Evolutionary conservation across 2,329 filamentous ascomycete species (phyloP).

Genomic region (Colletotrichum tropicicola): DNA sequence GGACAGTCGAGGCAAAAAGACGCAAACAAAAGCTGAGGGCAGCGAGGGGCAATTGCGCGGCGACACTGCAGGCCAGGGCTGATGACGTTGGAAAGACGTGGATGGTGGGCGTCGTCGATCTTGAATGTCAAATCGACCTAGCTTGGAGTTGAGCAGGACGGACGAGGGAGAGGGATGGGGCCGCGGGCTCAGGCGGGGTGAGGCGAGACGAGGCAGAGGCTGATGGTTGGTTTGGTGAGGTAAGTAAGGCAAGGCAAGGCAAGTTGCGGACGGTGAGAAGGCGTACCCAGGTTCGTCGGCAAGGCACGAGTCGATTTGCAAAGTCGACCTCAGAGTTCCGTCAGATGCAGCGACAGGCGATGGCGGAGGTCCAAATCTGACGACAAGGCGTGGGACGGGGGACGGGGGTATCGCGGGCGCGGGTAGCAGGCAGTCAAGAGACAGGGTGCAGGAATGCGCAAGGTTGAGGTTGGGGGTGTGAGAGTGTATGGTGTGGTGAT

Average conservation of each 20-base stretch:
- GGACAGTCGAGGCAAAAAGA: slow-evolving; percentile 13
- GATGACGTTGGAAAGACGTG: not conserved
- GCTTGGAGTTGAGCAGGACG: not conserved
- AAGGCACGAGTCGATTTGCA: too few species aligned
- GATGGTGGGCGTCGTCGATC: not conserved
- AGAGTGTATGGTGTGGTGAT: not conserved
- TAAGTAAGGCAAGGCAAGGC: too few species aligned
- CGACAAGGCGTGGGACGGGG: slow-evolving; percentile 1
- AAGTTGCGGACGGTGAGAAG: not conserved
- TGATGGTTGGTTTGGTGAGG: not conserved
- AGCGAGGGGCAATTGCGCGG: slow-evolving; percentile 13
- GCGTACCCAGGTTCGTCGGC: not conserved
- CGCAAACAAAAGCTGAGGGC: slow-evolving; percentile 3
- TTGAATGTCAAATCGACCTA: not conserved
- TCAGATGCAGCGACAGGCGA: too few species aligned
- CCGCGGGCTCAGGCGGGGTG: slow-evolving; percentile 1
- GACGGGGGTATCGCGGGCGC: not conserved
- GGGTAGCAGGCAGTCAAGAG: not conserved
- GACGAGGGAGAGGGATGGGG: not conserved
- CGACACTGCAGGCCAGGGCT: not conserved
- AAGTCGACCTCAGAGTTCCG: too few species aligned
- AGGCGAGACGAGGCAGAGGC: not conserved
- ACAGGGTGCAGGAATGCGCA: slow-evolving; percentile 10
- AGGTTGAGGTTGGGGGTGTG: slow-evolving; percentile 5
- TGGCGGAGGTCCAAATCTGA: not conserved